Evolutionary conservation across 2,329 filamentous ascomycete species (phyloP).

Genomic region (Alternaria panax): DNA sequence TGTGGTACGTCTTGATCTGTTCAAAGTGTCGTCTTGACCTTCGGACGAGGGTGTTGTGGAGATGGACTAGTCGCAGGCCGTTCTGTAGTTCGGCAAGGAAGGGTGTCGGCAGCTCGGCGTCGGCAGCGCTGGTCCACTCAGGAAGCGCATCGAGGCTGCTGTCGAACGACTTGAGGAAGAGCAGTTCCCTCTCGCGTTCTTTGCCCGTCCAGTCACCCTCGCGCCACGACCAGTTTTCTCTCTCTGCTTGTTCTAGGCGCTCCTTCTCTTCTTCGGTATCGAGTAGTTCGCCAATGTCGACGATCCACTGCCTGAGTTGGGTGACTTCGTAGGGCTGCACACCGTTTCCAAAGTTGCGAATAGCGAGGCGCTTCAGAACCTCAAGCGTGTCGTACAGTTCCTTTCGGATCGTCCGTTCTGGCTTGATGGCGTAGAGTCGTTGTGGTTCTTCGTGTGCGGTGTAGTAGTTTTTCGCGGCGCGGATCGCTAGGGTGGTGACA

Average conservation of each 20-base stretch:
- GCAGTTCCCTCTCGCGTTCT: conserved; percentile 79
- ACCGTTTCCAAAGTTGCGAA: conserved; percentile 83
- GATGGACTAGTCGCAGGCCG: conserved; percentile 79
- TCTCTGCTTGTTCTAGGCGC: conserved; percentile 73
- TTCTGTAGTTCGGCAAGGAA: conserved; percentile 79
- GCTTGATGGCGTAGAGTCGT: conserved; percentile 83
- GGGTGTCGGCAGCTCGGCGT: conserved; percentile 68
- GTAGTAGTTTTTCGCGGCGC: conserved; percentile 95
- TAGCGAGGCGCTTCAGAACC: conserved; percentile 88
- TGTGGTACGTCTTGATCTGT: conserved; percentile 85
- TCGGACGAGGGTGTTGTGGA: conserved; percentile 89
- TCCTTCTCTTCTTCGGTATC: conserved; percentile 79
- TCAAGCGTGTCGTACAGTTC: conserved; percentile 89
- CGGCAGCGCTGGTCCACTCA: conserved; percentile 67
- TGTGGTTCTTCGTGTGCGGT: conserved; percentile 89
- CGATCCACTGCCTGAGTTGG: conserved; percentile 81
- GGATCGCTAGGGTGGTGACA: conserved; percentile 91
- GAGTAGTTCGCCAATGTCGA: conserved; percentile 78
- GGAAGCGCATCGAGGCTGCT: conserved; percentile 67
- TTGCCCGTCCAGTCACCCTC: conserved; percentile 74
- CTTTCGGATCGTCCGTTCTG: conserved; percentile 82
- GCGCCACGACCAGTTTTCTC: conserved; percentile 81
- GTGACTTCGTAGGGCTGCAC: conserved; percentile 78
- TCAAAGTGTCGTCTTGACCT: conserved; percentile 88
- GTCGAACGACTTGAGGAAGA: conserved; percentile 81